Evolutionary conservation across 2,329 filamentous ascomycete species (phyloP).

Genomic region (Ascocoryne sarcoides): DNA sequence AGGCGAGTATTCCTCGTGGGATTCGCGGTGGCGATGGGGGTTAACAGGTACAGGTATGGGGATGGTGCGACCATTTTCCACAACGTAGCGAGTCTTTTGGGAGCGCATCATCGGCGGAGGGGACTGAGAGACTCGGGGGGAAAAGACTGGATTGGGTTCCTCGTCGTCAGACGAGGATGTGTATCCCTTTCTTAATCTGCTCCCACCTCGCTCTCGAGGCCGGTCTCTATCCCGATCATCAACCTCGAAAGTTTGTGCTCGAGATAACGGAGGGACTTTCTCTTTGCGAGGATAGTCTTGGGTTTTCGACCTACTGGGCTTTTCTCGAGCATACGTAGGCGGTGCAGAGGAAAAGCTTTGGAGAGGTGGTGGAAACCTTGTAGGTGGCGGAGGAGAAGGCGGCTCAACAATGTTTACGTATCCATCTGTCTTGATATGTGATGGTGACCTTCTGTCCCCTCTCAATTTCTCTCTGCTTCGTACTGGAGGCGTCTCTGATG

Average conservation of each 20-base stretch:
- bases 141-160: background rate
- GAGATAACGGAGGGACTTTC: constrained; percentile 19
- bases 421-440: constrained; percentile 8
- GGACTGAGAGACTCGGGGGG: constrained; percentile 15
- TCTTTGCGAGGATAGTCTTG: constrained; percentile 22
- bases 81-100: constrained; percentile 19
- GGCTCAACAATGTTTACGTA: constrained; percentile 22
- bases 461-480: constrained; percentile 16
- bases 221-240: constrained; percentile 15
- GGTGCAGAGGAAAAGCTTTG: constrained; percentile 25
- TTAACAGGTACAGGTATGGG: constrained; percentile 14
- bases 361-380: constrained; percentile 20
- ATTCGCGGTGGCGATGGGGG: constrained; percentile 5
- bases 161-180: constrained; percentile 4
- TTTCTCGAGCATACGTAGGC: constrained; percentile 15
- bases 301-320: constrained; percentile 25
- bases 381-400: constrained; percentile 18
- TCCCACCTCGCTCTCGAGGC: constrained; percentile 14
- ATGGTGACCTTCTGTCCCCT: constrained; percentile 13
- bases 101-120: constrained; percentile 7
- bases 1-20: constrained; percentile 12
- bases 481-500: constrained; percentile 19
- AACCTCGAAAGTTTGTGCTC: constrained; percentile 22
- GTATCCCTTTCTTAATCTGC: constrained; percentile 18
- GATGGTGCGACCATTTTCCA: constrained; percentile 18